Base-by-base conservation (phyloP, 306 rosid species). In the Hippophae tibetana region DNA sequence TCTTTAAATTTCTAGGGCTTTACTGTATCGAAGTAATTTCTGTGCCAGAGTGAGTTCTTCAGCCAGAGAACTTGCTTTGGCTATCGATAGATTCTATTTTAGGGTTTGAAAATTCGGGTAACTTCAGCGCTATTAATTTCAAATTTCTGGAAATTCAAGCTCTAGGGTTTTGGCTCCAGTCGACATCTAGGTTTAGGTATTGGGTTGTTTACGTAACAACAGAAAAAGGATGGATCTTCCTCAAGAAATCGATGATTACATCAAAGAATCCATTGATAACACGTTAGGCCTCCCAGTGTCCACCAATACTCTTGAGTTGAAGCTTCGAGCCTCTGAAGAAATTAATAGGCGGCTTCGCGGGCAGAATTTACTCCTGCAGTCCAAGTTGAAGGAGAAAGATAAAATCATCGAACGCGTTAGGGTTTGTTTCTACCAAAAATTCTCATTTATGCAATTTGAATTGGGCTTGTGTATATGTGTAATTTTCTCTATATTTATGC, bases 241-340 rank as follows among this genome's bases (percentile, higher is more conserved):
- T 38, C 66, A 26, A 42, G 76, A 74, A 9, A 27, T 84, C 18
- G 84, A 85, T 8, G 81, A 77, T 38, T 83, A 72, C 70, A 68
- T 87, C 60, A 85, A 80, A 54, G 79, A 84, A 76, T 62, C 89
- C 50, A 76, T 89, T 13, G 89, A 86, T 13, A 67, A 79, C 61
- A 38, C 71, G 3, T 61, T 89, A 45, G 95, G 95, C 25, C 80
- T 86, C 14, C 84, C 85, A 1, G 67, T 81, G 5, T 66, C 95
- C 0, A 40, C 57, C 3, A 68, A 40, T 18, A 84, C 89, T 18
- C 79, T 89, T 25, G 84, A 72, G 14, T 59, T 74, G 44, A 80
- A 92, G 82, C 90, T 88, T 72, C 86, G 70, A 7, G 77, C 79
- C 69, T 76, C 79, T 7, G 73, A 88, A 75, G 86, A 82, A 27